These are phyloP conservation scores for Multifurca ochricompacta DNA, from an alignment of 768 basidiomycete species.

Conservation along the genomic window DNA sequence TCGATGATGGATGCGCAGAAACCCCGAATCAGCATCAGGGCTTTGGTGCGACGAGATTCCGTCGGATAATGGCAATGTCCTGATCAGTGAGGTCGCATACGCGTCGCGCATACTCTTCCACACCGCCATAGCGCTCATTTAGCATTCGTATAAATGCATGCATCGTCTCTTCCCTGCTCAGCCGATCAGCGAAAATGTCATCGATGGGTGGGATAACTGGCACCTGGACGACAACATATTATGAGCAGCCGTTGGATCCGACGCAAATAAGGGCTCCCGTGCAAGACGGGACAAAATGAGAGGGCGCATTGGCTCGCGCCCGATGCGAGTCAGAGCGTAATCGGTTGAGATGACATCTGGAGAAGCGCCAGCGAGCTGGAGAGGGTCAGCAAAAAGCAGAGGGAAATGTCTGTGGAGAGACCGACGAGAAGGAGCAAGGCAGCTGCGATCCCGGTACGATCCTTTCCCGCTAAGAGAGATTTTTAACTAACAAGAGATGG, in stretches of 20 bases:
- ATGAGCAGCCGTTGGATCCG: conserved; percentile 66
- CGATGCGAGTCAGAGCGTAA: conserved; percentile 70
- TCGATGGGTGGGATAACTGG: conserved; percentile 17
- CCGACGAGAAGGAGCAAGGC: conserved; percentile 64
- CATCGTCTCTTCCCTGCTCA: conserved; percentile 64
- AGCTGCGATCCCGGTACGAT: conserved; percentile 70
- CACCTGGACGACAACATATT: conserved; percentile 80
- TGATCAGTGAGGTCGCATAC: conserved; percentile 52
- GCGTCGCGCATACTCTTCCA: conserved; percentile 52
- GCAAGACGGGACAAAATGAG: conserved; percentile 60
- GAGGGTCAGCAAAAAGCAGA: background rate
- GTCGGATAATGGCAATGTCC: conserved; percentile 52
- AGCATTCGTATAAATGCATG: conserved; percentile 56
- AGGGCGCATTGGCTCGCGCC: conserved; percentile 69
- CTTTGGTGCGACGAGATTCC: conserved; percentile 39
- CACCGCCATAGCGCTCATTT: conserved; percentile 59
- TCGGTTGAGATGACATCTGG: conserved; percentile 59
- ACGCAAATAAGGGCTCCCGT: conserved; percentile 65
- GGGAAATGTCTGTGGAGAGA: background rate
- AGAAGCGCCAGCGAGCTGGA: conserved; percentile 64
- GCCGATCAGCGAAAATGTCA: background rate
- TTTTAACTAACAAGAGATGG: background rate
- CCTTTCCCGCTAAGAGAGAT: conserved; percentile 60
- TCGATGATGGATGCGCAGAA: background rate
- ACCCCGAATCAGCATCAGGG: background rate